phyloP scores from a whole-genome alignment of 495 filamentous ascomycete genomes.

The Penicillium macrosclerotiorum region DNA sequence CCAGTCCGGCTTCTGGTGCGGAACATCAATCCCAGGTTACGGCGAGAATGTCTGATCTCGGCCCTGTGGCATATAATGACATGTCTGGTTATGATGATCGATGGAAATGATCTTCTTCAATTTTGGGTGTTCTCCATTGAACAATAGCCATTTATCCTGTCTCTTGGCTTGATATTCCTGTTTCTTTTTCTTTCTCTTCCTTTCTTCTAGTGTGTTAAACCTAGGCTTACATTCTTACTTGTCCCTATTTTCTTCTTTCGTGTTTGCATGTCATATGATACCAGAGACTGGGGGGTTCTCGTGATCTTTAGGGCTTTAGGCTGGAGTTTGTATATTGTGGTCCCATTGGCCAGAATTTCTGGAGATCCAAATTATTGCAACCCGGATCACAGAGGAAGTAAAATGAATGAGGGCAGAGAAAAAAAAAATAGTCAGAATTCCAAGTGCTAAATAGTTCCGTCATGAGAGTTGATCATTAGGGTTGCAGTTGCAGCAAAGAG shows the following conservation, averaged over 20 bases:
- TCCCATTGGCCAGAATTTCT: not conserved
- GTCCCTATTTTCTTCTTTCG: not conserved
- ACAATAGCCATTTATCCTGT: not conserved
- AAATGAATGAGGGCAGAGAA: not conserved
- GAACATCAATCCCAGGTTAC: conserved; percentile 7
- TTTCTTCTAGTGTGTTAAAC: not conserved
- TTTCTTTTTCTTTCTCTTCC: not conserved
- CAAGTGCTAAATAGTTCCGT: conserved; percentile 10
- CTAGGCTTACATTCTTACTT: not conserved
- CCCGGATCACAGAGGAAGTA: not conserved
- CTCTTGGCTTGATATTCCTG: not conserved
- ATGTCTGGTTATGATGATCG: conserved; percentile 8
- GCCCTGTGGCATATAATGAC: not conserved
- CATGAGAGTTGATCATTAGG: conserved; percentile 30
- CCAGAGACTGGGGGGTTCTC: conserved; percentile 1
- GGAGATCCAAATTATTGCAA: not conserved
- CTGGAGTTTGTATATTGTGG: not conserved
- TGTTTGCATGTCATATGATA: conserved; percentile 5
- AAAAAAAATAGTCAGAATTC: conserved; percentile 1
- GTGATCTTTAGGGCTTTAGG: not conserved
- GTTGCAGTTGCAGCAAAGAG: conserved; percentile 15
- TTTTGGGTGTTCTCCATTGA: not conserved
- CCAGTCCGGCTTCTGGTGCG: not conserved
- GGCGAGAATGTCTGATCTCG: conserved; percentile 1
- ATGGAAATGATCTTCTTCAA: conserved; percentile 11